Percentiles rank a stretch among this genome's conserved stretches.
Conservation (phyloP, 1,284 basidiomycete species). For the Melampsora larici-populina region DNA sequence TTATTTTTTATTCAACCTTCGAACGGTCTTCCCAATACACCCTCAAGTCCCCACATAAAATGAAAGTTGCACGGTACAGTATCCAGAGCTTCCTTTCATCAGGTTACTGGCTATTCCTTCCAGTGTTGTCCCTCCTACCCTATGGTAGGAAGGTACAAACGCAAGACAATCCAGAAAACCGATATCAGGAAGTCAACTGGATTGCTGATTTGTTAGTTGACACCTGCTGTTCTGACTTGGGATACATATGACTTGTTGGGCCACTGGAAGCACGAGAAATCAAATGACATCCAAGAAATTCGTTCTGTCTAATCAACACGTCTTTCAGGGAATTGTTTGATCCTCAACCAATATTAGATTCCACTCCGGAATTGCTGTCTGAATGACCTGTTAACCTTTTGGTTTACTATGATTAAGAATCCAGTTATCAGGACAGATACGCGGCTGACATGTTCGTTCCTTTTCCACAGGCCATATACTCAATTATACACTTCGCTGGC, state of each 20-base stretch:
- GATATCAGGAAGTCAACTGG: no score
- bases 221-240: neutral
- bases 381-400: conserved; percentile 34
- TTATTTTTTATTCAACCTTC: neutral
- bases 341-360: conserved; percentile 22
- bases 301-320: neutral
- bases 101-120: neutral
- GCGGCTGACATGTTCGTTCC: conserved; percentile 20
- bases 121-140: no score
- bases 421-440: conserved; percentile 38
- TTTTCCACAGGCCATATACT: neutral
- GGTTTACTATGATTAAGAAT: conserved; percentile 1
- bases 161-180: no score
- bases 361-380: conserved; percentile 3
- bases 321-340: neutral
- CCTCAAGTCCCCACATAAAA: conserved; percentile 20
- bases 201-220: neutral
- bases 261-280: conserved; percentile 30
- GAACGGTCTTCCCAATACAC: conserved; percentile 42
- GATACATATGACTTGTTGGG: conserved; percentile 22
- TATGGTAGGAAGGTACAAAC: no score
- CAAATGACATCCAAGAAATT: neutral
- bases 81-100: neutral
- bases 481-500: neutral
- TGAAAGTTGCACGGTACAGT: neutral